phyloP scores from a whole-genome alignment of 2,329 filamentous ascomycete species.

The Fusarium sp. region DNA sequence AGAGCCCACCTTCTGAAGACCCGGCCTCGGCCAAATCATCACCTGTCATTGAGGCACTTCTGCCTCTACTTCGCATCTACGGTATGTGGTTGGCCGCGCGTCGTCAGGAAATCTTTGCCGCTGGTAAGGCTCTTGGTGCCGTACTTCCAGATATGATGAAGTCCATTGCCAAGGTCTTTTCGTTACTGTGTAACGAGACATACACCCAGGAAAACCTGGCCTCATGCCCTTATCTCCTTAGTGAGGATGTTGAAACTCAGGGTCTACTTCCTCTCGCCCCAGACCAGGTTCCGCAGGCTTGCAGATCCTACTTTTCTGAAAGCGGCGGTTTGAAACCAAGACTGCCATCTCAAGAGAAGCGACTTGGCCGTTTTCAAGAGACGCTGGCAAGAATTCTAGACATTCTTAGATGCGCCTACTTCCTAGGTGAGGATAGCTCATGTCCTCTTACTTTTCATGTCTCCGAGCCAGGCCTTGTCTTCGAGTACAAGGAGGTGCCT shows the following conservation, averaged over 20 bases:
- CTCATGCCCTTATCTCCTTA: conserved; percentile 63
- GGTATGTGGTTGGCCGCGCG: conserved; percentile 66
- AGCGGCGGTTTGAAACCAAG: conserved; percentile 58
- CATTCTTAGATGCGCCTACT: conserved; percentile 63
- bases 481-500: conserved; percentile 50
- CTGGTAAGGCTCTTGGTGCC: conserved; percentile 60
- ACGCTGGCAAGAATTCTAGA: conserved; percentile 63
- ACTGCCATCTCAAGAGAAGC: conserved; percentile 51
- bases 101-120: conserved; percentile 61
- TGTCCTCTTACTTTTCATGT: conserved; percentile 56
- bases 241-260: conserved; percentile 63
- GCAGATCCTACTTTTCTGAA: conserved; percentile 55
- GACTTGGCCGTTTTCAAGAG: conserved; percentile 53
- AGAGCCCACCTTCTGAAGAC: conserved; percentile 43
- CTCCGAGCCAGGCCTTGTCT: conserved; percentile 50
- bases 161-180: conserved; percentile 61
- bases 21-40: conserved; percentile 52
- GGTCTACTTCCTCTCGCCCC: conserved; percentile 60
- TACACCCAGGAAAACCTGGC: conserved; percentile 57
- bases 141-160: conserved; percentile 62
- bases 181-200: conserved; percentile 61
- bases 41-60: conserved; percentile 57
- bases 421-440: conserved; percentile 58
- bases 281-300: conserved; percentile 55
- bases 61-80: conserved; percentile 67